Base-by-base conservation (phyloP, 768 basidiomycete species). In the Phylloporus scabripes region DNA sequence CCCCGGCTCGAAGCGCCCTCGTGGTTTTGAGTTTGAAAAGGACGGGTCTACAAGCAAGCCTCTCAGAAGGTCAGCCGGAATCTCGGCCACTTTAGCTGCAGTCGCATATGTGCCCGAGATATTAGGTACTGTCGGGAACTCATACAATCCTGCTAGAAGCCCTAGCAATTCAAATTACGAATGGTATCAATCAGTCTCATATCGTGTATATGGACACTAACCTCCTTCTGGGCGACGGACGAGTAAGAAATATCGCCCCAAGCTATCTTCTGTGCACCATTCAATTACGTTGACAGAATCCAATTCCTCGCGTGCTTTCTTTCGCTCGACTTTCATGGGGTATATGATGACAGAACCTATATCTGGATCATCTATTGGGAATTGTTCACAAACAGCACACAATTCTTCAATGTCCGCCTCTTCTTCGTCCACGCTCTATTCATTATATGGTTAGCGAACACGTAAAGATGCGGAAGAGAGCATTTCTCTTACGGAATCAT, bases 251-350 rank as follows among this genome's bases (percentile, higher is more conserved):
- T 75, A 79, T 44, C 84, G 75, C 24, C 77, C 67, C 20, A 62
- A 48, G 26, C 68, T 56, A 39, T 67, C 53, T 12, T 48, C 46
- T 12, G 64, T 59, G 29, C 72, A 70, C 87, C 91, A 94, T 69
- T 92, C 90, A 26, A 95, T 69, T n/a, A 92, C 82, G 56, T 82
- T 87, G 11, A 95, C 90, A 12, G 85, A 72, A 62, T 92, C 91
- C 38, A 87, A 70, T 61, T 98, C 94, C 63, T 88, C 83, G 44
- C 92, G 75, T 10, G 83, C 80, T 59, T 84, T 88, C 70, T 92
- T 94, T 52, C 85, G 85, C 44, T 82, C 81, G 17, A 74, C 79
- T 60, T 83, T 87, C 87, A 95, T 91, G 0, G 94, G 94, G 66
- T 83, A 96, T n/a, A 80, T 70, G 21, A 81, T 87, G 21, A 92